A percentile compares a stretch with the other conserved stretches of the same genome.
Evolutionary conservation across 768 basidiomycete genomes (phyloP).

Genomic region (Cystofilobasidium macerans): DNA sequence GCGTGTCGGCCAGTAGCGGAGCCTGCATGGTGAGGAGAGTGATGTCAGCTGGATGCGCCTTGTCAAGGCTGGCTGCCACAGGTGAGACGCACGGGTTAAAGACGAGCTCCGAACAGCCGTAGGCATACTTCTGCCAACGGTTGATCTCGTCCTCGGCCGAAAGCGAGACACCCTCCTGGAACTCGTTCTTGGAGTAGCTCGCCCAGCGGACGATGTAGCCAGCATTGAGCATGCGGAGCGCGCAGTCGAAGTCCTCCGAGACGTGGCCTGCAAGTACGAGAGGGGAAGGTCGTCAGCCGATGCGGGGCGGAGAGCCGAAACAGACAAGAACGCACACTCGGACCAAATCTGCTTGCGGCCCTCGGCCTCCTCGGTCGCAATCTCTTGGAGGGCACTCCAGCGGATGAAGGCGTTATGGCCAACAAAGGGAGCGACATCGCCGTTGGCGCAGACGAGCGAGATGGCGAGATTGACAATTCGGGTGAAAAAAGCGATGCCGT

Average conservation of each 20-base stretch:
- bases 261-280: not conserved
- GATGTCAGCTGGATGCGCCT: not conserved
- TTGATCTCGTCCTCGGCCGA: slow-evolving; percentile 84
- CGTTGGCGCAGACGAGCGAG: slow-evolving; percentile 34
- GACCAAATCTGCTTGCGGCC: slow-evolving; percentile 22
- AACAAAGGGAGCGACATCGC: slow-evolving; percentile 37
- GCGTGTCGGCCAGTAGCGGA: slow-evolving; percentile 53
- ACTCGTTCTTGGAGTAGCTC: slow-evolving; percentile 69
- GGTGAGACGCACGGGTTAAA: slow-evolving; percentile 40
- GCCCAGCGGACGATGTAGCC: slow-evolving; percentile 45
- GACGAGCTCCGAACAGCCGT: slow-evolving; percentile 62
- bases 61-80: no score
- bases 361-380: slow-evolving; percentile 5
- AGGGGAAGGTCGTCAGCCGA: not conserved
- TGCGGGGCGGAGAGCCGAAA: not conserved
- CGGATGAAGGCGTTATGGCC: slow-evolving; percentile 62
- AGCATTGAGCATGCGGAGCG: slow-evolving; percentile 53
- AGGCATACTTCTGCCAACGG: slow-evolving; percentile 63
- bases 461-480: slow-evolving; percentile 57
- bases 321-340: slow-evolving; percentile 2
- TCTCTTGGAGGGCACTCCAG: slow-evolving; percentile 80
- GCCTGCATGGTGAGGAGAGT: not conserved
- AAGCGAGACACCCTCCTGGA: slow-evolving; percentile 82
- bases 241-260: slow-evolving; percentile 21
- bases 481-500: slow-evolving; percentile 57